Conservation (phyloP, 139 green algal species). For the Choricystis sp. region DNA sequence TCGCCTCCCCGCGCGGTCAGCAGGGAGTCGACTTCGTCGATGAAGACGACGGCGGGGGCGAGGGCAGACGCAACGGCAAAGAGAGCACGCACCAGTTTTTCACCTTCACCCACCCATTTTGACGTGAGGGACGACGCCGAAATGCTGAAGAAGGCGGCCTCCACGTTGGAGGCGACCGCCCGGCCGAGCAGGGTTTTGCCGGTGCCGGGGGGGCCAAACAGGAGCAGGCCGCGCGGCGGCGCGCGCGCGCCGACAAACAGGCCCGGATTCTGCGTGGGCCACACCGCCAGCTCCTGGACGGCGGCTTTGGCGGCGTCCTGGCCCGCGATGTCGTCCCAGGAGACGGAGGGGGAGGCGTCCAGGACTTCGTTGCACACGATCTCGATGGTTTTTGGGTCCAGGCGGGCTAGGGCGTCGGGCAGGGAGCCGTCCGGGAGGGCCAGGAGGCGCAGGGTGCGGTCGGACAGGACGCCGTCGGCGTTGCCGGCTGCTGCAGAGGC, state of each 20-base stretch:
- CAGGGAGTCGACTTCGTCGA: slow-evolving; percentile 98
- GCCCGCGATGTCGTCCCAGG: slow-evolving; percentile 58
- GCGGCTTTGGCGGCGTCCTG: slow-evolving; percentile 64
- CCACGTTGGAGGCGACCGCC: slow-evolving; percentile 86
- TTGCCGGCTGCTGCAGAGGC: no score
- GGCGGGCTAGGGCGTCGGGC: slow-evolving; percentile 32
- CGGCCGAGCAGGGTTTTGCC: slow-evolving; percentile 95
- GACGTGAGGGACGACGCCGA: slow-evolving; percentile 80
- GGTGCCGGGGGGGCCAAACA: slow-evolving; percentile 72
- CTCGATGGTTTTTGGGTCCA: slow-evolving; percentile 51
- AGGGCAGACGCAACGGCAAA: slow-evolving; percentile 78
- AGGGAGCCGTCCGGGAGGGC: slow-evolving; percentile 27
- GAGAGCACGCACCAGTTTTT: slow-evolving; percentile 84
- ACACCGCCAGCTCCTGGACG: slow-evolving; percentile 91
- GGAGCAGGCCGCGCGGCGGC: slow-evolving; percentile 75
- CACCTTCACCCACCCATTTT: slow-evolving; percentile 98
- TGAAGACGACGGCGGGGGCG: slow-evolving; percentile 93
- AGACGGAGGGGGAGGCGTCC: slow-evolving; percentile 18
- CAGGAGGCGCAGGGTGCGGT: slow-evolving; percentile 2
- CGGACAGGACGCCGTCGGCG: background rate
- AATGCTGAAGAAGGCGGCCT: slow-evolving; percentile 97
- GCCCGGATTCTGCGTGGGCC: slow-evolving; percentile 84
- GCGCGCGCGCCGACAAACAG: slow-evolving; percentile 75
- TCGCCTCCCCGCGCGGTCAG: slow-evolving; percentile 74
- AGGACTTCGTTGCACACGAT: slow-evolving; percentile 56